Base-by-base conservation (phyloP, 441 rosid species). In the Populus trichocarpa region DNA sequence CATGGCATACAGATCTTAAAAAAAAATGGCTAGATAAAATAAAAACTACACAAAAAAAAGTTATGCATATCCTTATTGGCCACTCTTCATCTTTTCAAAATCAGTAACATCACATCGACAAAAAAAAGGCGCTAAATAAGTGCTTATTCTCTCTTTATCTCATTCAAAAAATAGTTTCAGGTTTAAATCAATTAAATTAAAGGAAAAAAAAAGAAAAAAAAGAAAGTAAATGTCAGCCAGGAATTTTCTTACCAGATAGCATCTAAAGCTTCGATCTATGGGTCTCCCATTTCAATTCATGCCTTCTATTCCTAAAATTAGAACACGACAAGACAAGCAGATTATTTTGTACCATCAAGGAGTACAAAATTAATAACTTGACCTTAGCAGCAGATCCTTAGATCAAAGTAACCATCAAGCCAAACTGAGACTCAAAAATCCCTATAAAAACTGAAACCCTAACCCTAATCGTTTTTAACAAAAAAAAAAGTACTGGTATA, bases 341-440 rank as follows among this genome's bases (percentile, higher is more conserved):
- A 50, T 50, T 14, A 50, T 50, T 46, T 50, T 50, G 57, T 50
- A 50, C 1, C 57, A 50, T 50, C 57, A 46, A 46, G 18, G 20
- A 14, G 57, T 50, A 4, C 57, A 50, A 5, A 50, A 50, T 50
- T 14, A 46, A 46, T 14, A 46, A 46, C 20, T 38, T 46, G 57
- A 16, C 6, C 20, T 14, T 4, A 14, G 57, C 57, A 50, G 6
- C 57, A 74, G 82, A 79, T 79, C 78, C 36, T 26, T 20, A 12
- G 20, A 50, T 67, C 16, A 32, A 13, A 69, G 13, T 8, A 35
- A 10, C 40, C 9, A 78, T 16, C 26, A 69, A 67, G 28, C 20
- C 8, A 67, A 10, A 22, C 25, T 6, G 42, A 74, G 23, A 23
- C 61, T 11, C 13, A 32, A 61, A 68, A 73, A 20, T n/a, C n/a